A percentile compares a stretch with the other conserved stretches of the same genome.
These are phyloP conservation scores for Narthecium ossifragum DNA, from an alignment of 106 monocot genomes.

Conservation along the genomic window DNA sequence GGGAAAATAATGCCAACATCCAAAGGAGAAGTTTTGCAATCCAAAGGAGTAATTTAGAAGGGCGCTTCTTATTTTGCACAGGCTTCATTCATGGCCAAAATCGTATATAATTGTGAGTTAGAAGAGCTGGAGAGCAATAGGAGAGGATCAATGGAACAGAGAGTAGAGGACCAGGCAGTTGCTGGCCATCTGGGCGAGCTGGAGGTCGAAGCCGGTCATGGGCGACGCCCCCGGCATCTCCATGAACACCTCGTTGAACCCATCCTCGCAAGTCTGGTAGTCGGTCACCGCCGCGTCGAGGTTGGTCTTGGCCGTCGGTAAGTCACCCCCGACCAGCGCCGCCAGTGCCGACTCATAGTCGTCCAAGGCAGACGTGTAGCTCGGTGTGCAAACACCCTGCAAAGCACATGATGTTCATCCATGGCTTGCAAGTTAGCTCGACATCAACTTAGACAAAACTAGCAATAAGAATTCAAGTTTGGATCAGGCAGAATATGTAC, in stretches of 20 bases:
- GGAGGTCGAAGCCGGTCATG: neutral
- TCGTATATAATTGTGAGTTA: too few species aligned
- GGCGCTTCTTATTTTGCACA: neutral
- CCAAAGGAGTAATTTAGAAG: neutral
- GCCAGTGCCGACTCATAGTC: too few species aligned
- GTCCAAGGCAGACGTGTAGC: neutral
- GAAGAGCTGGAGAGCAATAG: too few species aligned
- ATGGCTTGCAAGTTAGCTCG: too few species aligned
- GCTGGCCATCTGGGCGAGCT: neutral
- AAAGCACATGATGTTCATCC: neutral
- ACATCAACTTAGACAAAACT: neutral
- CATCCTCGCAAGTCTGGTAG: neutral
- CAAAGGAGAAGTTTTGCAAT: too few species aligned
- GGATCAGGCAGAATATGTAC: neutral
- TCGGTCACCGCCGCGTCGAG: neutral
- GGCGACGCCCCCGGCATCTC: neutral
- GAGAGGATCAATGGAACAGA: neutral
- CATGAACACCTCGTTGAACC: neutral
- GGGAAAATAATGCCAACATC: too few species aligned
- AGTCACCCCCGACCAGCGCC: neutral
- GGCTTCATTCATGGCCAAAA: too few species aligned
- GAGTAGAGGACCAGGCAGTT: neutral
- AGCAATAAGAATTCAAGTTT: neutral
- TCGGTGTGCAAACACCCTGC: neutral
- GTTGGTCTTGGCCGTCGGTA: neutral